A percentile compares a stretch with the other conserved stretches of the same genome.
phyloP scores from a whole-genome alignment of 2,329 filamentous ascomycete species.

The Claviceps humidiphila region DNA sequence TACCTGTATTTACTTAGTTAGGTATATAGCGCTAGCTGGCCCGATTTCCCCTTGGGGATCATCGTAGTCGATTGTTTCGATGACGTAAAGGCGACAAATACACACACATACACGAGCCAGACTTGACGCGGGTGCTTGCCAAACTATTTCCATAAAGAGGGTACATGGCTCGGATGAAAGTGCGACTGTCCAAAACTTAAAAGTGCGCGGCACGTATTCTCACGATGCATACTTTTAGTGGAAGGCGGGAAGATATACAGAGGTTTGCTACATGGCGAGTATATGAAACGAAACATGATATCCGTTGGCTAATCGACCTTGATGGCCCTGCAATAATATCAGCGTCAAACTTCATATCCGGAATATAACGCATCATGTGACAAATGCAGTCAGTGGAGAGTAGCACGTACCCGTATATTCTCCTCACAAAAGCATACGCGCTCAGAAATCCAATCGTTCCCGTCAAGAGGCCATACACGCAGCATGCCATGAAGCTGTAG shows the following conservation, averaged over 20 bases:
- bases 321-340: slow-evolving; percentile 28
- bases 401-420: slow-evolving; percentile 60
- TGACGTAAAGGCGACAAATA: too few relatives aligned
- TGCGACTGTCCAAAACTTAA: neutral
- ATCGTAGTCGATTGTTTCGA: too few relatives aligned
- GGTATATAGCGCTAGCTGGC: too few relatives aligned
- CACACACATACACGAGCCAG: too few relatives aligned
- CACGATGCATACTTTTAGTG: neutral
- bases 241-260: neutral
- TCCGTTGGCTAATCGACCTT: slow-evolving; percentile 30
- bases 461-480: slow-evolving; percentile 66
- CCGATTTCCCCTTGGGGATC: too few relatives aligned
- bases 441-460: slow-evolving; percentile 77
- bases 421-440: slow-evolving; percentile 70
- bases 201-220: neutral
- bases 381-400: neutral
- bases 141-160: too few relatives aligned
- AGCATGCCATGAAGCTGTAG: slow-evolving; percentile 71
- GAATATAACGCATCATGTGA: too few relatives aligned
- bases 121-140: too few relatives aligned
- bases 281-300: neutral
- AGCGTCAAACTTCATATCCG: neutral
- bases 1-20: too few relatives aligned
- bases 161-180: neutral
- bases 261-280: neutral